Conservation (phyloP, 495 filamentous ascomycete species). For the Aeminium ludgeri region DNA sequence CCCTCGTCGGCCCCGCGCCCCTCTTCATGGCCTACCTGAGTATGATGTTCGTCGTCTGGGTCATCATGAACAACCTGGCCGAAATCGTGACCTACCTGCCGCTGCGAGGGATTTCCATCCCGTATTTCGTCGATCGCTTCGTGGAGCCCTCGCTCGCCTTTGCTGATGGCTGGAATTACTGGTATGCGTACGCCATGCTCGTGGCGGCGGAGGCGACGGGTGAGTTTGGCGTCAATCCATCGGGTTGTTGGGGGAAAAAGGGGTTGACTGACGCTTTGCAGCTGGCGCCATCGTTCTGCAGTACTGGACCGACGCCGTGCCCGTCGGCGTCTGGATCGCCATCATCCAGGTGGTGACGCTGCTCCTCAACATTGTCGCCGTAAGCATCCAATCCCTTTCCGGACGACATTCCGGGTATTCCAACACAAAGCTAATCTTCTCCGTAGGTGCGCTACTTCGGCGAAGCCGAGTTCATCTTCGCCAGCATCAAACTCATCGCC, state of each 20-base stretch:
- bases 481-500: conserved; percentile 26
- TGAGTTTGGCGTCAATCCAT: no score
- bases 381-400: no score
- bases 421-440: no score
- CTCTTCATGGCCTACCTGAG: conserved; percentile 22
- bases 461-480: conserved; percentile 27
- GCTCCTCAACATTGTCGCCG: conserved; percentile 28
- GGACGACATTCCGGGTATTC: no score
- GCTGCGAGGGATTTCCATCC: conserved; percentile 25
- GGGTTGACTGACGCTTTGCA: no score
- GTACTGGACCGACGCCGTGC: conserved; percentile 9
- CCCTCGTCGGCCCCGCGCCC: conserved; percentile 19
- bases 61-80: conserved; percentile 20
- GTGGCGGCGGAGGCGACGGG: conserved; percentile 20
- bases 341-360: conserved; percentile 31
- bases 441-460: no score
- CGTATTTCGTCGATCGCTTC: conserved; percentile 40
- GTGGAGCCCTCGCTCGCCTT: conserved; percentile 49
- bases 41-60: conserved; percentile 22
- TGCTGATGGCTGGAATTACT: conserved; percentile 34
- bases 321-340: conserved; percentile 26
- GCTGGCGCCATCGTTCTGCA: conserved; percentile 13
- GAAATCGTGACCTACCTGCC: conserved; percentile 18
- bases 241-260: no score
- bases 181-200: conserved; percentile 22